Evolutionary conservation across 306 rosid genomes (phyloP).

Genomic region (Oemleria cerasiformis): DNA sequence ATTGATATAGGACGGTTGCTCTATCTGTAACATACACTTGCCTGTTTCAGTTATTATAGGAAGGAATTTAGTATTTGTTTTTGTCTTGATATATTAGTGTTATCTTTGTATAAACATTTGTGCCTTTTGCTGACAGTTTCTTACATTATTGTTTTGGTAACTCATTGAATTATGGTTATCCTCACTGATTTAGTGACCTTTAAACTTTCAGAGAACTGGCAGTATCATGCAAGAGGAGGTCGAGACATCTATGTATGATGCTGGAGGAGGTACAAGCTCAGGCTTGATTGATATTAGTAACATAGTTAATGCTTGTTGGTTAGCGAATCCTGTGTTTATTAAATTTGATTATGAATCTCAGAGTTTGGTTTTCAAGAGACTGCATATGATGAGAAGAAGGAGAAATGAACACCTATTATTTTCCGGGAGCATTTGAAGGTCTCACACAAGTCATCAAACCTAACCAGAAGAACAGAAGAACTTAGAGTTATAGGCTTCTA

Average conservation of each 20-base stretch:
- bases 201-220: constrained; percentile 62
- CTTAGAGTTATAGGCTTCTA: constrained; percentile 43
- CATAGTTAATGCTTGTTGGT: constrained; percentile 18
- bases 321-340: constrained; percentile 21
- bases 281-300: constrained; percentile 18
- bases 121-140: not conserved
- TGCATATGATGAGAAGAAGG: constrained; percentile 84
- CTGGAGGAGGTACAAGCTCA: constrained; percentile 58
- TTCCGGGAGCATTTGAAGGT: constrained; percentile 64
- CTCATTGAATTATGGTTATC: not conserved
- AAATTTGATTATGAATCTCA: constrained; percentile 24
- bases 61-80: not conserved
- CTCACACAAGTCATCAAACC: constrained; percentile 39
- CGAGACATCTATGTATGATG: constrained; percentile 70
- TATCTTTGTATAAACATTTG: not conserved
- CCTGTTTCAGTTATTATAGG: not conserved
- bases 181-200: constrained; percentile 23
- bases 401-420: constrained; percentile 55
- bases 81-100: too few species aligned
- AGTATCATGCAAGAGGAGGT: constrained; percentile 83
- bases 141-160: not conserved
- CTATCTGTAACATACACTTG: too few species aligned
- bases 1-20: not conserved
- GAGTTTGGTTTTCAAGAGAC: constrained; percentile 61
- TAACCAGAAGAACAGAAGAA: constrained; percentile 55